These are phyloP conservation scores for Rhodotorula sp. DNA, from an alignment of 1,284 basidiomycete genomes.

Conservation along the genomic window DNA sequence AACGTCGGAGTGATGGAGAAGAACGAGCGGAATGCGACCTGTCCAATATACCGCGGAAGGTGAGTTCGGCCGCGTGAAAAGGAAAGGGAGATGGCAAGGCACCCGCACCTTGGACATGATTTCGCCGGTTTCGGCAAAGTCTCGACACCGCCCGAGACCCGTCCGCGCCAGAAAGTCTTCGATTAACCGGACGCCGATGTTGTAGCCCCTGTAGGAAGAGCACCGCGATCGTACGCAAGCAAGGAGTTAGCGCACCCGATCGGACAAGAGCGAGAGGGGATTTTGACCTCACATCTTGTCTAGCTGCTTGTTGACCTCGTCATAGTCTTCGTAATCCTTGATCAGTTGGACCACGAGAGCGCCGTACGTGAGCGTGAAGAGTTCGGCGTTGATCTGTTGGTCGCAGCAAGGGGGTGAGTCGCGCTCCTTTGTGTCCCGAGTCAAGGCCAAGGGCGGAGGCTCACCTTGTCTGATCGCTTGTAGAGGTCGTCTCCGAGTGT, in stretches of 20 bases:
- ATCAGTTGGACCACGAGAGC: constrained; percentile 97
- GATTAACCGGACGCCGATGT: constrained; percentile 92
- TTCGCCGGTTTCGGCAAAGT: constrained; percentile 92
- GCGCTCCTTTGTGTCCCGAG: not conserved
- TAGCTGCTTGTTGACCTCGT: constrained; percentile 67
- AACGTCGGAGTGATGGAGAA: constrained; percentile 87
- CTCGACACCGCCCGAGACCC: constrained; percentile 75
- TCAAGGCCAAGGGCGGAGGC: not conserved
- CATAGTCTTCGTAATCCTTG: constrained; percentile 98
- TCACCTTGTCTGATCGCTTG: constrained; percentile 32
- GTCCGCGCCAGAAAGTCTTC: constrained; percentile 97
- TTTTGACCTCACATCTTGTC: constrained; percentile 58
- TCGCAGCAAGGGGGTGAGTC: not conserved
- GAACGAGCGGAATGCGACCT: constrained; percentile 99
- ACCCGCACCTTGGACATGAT: constrained; percentile 77
- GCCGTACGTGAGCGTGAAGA: constrained; percentile 96
- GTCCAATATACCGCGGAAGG: not conserved
- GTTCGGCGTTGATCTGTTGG: constrained; percentile 70
- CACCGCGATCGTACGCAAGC: not conserved
- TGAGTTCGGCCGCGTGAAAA: not conserved
- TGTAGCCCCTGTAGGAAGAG: constrained; percentile 82
- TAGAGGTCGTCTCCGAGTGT: constrained; percentile 36
- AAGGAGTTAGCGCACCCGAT: not conserved
- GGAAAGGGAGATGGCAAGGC: no score
- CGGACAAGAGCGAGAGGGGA: not conserved